Conservation (phyloP, 139 green algal species). For the Nannochloris sp. region DNA sequence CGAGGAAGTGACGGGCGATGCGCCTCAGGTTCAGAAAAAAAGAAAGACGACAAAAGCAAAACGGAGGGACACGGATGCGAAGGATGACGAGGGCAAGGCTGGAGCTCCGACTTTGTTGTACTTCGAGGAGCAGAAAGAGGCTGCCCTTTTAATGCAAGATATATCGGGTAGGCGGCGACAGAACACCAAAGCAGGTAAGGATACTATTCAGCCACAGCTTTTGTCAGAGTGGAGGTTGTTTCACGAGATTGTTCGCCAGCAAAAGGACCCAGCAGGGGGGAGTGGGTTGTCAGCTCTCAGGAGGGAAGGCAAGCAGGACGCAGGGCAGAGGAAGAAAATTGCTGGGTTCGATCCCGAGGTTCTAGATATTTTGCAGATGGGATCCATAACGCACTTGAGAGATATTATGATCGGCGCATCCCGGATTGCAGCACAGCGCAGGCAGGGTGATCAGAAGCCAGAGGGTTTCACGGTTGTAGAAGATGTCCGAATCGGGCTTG, state of each 20-base stretch:
- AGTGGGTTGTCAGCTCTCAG: background rate
- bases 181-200: background rate
- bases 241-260: background rate
- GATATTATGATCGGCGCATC: background rate
- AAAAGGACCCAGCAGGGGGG: background rate
- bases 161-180: background rate
- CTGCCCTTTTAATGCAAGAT: background rate
- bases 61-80: background rate
- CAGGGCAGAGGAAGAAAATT: background rate
- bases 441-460: background rate
- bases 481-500: background rate
- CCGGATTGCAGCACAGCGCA: background rate
- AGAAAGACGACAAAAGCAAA: background rate
- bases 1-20: too few species aligned
- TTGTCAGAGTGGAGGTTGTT: background rate
- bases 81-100: background rate
- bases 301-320: background rate
- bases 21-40: too few species aligned
- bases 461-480: background rate
- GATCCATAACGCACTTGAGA: background rate
- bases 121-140: slow-evolving; percentile 1
- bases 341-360: background rate
- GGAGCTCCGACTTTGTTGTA: background rate
- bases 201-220: background rate
- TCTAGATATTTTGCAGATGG: background rate